Conservation (phyloP, 2,329 filamentous ascomycete genomes). For the Colletotrichum sp. region DNA sequence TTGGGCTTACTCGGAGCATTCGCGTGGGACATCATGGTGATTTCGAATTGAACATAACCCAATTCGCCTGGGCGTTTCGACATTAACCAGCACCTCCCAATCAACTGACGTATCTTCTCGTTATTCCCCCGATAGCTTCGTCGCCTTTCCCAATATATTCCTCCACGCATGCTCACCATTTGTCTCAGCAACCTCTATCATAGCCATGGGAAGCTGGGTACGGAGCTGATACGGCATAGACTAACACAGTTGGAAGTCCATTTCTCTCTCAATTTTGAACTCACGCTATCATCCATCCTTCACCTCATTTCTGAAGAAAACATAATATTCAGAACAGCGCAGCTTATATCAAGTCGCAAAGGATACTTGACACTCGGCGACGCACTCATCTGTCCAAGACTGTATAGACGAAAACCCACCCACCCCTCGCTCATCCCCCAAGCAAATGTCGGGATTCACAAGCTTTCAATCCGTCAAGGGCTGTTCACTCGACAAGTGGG, state of each 20-base stretch:
- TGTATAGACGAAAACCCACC: accelerated
- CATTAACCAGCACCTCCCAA: too few species aligned
- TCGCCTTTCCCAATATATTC: background rate
- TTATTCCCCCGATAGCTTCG: accelerated
- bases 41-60: accelerated
- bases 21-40: accelerated
- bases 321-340: too few species aligned
- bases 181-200: accelerated
- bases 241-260: accelerated
- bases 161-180: background rate
- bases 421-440: background rate
- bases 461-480: background rate
- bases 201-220: background rate
- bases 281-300: too few species aligned
- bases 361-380: accelerated
- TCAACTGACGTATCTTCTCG: background rate
- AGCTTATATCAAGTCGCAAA: background rate
- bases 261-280: background rate
- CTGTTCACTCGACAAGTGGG: background rate
- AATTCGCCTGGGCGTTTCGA: too few species aligned
- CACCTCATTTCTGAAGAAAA: too few species aligned
- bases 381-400: background rate
- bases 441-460: background rate
- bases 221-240: accelerated
- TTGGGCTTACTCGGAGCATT: background rate